phyloP scores from a whole-genome alignment of 2,329 filamentous ascomycete genomes.

The Penicillium oxalicum region DNA sequence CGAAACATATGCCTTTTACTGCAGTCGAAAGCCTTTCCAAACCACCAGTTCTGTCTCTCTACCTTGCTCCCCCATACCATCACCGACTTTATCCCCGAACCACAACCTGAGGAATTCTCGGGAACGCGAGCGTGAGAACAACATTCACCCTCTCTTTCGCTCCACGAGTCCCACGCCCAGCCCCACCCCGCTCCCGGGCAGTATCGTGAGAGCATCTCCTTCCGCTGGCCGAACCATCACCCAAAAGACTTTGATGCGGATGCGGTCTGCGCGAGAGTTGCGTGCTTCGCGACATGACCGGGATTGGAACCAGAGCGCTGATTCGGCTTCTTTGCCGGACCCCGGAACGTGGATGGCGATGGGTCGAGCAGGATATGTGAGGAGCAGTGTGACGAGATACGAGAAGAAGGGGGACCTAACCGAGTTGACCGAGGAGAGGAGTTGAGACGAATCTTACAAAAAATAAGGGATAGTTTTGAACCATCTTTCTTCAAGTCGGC shows the following conservation, averaged over 20 bases:
- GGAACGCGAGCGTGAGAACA: conserved; percentile 36
- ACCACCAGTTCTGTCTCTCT: conserved; percentile 8
- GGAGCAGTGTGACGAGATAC: conserved; percentile 18
- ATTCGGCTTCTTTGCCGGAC: conserved; percentile 7
- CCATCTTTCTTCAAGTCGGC: too few relatives aligned
- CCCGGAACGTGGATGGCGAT: conserved; percentile 11
- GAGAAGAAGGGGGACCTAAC: conserved; percentile 25
- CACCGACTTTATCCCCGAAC: background rate
- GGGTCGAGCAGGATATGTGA: conserved; percentile 16
- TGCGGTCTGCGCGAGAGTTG: conserved; percentile 30
- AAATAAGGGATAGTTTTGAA: too few relatives aligned
- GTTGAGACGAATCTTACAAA: background rate
- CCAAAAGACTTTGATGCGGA: conserved; percentile 30
- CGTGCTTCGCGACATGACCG: background rate
- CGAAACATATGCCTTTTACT: background rate
- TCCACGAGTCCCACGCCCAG: conserved; percentile 49
- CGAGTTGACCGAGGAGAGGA: conserved; percentile 27
- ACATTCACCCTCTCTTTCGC: conserved; percentile 56
- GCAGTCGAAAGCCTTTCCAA: background rate
- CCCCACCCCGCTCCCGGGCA: conserved; percentile 47
- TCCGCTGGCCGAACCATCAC: conserved; percentile 49
- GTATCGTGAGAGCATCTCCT: conserved; percentile 51
- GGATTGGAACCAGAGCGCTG: background rate
- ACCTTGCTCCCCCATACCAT: background rate
- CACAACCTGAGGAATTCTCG: background rate